phyloP scores from a whole-genome alignment of 805 yeast species.

The Candida broadrunensis region DNA sequence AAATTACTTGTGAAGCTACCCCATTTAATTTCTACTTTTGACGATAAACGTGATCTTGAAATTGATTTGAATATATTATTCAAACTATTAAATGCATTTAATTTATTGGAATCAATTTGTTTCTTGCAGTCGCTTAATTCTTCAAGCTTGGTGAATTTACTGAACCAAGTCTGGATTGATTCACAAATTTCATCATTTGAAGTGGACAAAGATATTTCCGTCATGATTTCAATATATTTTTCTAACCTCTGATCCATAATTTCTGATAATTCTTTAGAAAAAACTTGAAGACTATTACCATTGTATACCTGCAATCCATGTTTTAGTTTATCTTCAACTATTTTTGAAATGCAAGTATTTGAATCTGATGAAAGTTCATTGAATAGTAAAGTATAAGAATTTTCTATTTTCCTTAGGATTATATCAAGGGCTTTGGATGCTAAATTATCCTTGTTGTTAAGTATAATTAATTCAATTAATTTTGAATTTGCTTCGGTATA shows the following conservation, averaged over 20 bases:
- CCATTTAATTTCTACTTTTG: constrained; percentile 7
- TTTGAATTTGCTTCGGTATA: constrained; percentile 13
- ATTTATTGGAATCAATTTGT: constrained; percentile 1
- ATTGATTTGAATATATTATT: constrained; percentile 3
- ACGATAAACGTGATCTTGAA: neutral
- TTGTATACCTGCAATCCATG: neutral
- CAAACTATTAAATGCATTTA: constrained; percentile 2
- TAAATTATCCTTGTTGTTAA: neutral
- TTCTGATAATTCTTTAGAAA: constrained; percentile 17
- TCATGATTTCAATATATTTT: constrained; percentile 18
- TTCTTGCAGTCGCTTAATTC: constrained; percentile 1
- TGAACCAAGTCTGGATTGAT: constrained; percentile 14
- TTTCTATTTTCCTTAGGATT: neutral
- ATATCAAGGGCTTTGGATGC: neutral
- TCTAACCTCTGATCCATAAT: constrained; percentile 27
- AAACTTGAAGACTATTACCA: constrained; percentile 8
- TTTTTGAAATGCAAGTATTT: neutral
- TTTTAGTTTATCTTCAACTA: constrained; percentile 6
- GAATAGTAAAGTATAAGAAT: neutral
- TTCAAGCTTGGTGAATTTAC: constrained; percentile 4
- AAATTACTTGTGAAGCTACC: constrained; percentile 14
- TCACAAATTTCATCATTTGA: constrained; percentile 1
- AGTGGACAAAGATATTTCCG: constrained; percentile 2
- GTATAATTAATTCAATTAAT: constrained; percentile 8
- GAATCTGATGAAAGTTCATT: neutral